Evolutionary conservation across 768 basidiomycete genomes (phyloP), one percentile per base, ranked within the genome.

Genomic region (Austroboletus eburneus): DNA sequence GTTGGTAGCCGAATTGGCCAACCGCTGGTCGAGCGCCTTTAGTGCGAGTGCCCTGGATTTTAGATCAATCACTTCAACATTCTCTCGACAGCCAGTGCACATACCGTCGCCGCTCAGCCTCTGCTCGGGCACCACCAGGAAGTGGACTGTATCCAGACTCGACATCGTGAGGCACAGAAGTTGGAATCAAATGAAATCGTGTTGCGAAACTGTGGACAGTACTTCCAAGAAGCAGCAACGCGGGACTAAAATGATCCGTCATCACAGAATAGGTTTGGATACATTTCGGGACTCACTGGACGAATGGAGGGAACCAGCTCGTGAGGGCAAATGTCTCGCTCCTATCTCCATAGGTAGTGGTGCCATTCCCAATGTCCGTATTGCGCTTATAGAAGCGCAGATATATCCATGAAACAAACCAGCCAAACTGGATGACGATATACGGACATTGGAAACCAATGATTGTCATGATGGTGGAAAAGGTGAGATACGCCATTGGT

Each of bases 381-480:
- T 86, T 87, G 65, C 87, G 84, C 71, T 98, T 98, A 76, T 97
- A 92, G 74, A 99, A 98, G 30, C 96, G 83, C 27, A 99, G 79
- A 69, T 96, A 99, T 44, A 90, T 76, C 88, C 92, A 99, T 25
- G 87, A 79, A 8, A 93, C 88, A 46, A 96, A 86, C 92, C 95
- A 99, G n/a, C 95, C 96, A 64, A 97, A 99, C 62, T 99, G 96
- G 53, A 98, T 93, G 60, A 93, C 71, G 42, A 94, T 91, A 73
- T 82, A 95, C 14, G 91, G 92, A 47, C 82, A 85, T 63, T 92
- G 92, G 69, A 85, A 85, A 18, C 91, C 92, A 37, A 92, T 48
- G 39, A 95, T 55, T 52, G 83, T 86, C 69, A 91, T 73, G 22
- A 96, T 77, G 49, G 87, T 91, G 9, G 94, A 97, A 46, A 97